Evolutionary conservation across 2,329 filamentous ascomycete species (phyloP).

Genomic region (Dryadomyces quercus-mongolicae): DNA sequence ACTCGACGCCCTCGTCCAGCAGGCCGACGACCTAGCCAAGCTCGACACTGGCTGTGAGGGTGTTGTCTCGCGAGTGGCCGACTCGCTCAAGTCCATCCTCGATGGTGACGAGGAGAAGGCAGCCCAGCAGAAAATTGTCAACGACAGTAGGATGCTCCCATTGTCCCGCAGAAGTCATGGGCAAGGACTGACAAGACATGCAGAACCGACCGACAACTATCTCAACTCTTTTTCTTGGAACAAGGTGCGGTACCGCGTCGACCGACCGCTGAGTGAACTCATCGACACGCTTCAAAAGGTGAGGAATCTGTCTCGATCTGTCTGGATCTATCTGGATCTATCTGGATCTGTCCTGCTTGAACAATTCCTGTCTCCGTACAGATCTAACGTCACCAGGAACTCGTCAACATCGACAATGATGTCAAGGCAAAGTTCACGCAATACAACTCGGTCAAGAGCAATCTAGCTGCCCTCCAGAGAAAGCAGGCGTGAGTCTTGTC

Average conservation of each 20-base stretch:
- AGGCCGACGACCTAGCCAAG: slow-evolving; percentile 90
- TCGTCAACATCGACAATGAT: slow-evolving; percentile 86
- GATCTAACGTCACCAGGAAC: slow-evolving; percentile 45
- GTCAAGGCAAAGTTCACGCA: slow-evolving; percentile 90
- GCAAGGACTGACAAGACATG: background rate
- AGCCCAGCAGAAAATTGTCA: slow-evolving; percentile 80
- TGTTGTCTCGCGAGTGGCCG: slow-evolving; percentile 78
- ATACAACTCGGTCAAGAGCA: slow-evolving; percentile 85
- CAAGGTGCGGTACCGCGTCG: slow-evolving; percentile 90
- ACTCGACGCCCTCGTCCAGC: slow-evolving; percentile 85
- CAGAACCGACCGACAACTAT: slow-evolving; percentile 94
- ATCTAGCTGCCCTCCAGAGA: slow-evolving; percentile 66
- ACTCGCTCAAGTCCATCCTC: slow-evolving; percentile 71
- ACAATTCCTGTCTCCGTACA: background rate
- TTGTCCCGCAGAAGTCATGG: background rate
- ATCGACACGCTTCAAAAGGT: slow-evolving; percentile 85
- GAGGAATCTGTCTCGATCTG: background rate
- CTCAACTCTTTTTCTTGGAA: slow-evolving; percentile 88
- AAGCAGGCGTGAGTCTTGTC: slow-evolving; percentile 58
- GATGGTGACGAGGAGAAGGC: slow-evolving; percentile 76
- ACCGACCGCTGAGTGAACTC: slow-evolving; percentile 79
- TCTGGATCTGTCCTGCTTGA: no score
- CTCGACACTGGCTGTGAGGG: slow-evolving; percentile 67
- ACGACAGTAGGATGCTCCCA: slow-evolving; percentile 54
- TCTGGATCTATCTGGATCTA: no score